These are phyloP conservation scores for Liquidambar formosana DNA, from an alignment of 164 flowering plant species.

Conservation along the genomic window DNA sequence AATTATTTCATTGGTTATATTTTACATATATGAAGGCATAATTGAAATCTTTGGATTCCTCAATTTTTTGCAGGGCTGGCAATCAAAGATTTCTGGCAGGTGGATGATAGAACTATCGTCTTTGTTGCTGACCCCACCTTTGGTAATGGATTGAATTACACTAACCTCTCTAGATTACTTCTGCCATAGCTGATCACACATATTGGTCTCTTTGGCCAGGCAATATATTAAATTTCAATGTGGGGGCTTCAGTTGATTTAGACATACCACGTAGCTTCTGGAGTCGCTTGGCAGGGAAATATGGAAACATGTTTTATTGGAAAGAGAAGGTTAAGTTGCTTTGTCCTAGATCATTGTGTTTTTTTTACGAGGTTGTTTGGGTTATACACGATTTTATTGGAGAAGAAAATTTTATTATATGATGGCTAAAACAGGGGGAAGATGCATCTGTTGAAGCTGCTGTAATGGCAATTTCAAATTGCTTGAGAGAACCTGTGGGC, in stretches of 20 bases:
- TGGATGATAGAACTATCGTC: conserved; percentile 93
- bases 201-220: conserved; percentile 41
- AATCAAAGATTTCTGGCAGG: conserved; percentile 86
- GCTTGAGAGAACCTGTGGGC: conserved; percentile 89
- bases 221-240: conserved; percentile 88
- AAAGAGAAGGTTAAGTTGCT: conserved; percentile 72
- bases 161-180: not conserved
- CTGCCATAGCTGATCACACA: not conserved
- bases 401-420: not conserved
- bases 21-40: not conserved
- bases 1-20: not conserved
- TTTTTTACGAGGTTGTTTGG: not conserved
- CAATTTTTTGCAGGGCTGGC: conserved; percentile 70
- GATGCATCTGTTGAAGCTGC: conserved; percentile 95
- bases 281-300: conserved; percentile 92
- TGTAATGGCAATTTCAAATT: conserved; percentile 83
- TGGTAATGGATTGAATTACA: conserved; percentile 43
- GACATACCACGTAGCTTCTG: conserved; percentile 96
- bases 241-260: conserved; percentile 80
- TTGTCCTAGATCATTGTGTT: not conserved
- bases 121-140: conserved; percentile 97
- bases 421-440: conserved; percentile 67
- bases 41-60: not conserved
- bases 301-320: conserved; percentile 97
- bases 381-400: not conserved